Conservation (phyloP, 805 yeast species). For the Candida alai region DNA sequence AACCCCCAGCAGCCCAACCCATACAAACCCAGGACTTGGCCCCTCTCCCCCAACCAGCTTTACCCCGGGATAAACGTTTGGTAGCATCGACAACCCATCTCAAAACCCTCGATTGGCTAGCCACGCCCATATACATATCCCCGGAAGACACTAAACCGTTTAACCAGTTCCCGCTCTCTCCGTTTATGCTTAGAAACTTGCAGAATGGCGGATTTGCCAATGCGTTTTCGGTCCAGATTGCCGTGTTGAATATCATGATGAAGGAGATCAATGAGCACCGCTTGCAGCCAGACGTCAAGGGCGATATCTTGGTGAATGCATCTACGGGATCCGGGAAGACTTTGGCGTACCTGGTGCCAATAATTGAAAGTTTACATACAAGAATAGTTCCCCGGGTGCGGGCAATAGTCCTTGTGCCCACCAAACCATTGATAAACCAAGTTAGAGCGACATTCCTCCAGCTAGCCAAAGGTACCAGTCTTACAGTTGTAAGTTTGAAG, state of each 20-base stretch:
- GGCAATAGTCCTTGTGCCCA: slow-evolving; percentile 82
- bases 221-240: slow-evolving; percentile 78
- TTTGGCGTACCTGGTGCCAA: slow-evolving; percentile 89
- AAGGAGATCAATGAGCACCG: slow-evolving; percentile 38
- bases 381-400: slow-evolving; percentile 70
- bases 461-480: slow-evolving; percentile 62
- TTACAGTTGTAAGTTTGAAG: slow-evolving; percentile 60
- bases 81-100: slow-evolving; percentile 20
- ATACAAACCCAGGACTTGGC: slow-evolving; percentile 38
- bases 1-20: slow-evolving; percentile 12
- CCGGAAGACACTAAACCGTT: slow-evolving; percentile 49
- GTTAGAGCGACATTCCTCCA: slow-evolving; percentile 62
- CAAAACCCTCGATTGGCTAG: slow-evolving; percentile 59
- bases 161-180: slow-evolving; percentile 42
- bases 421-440: slow-evolving; percentile 81
- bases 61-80: slow-evolving; percentile 50
- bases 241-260: slow-evolving; percentile 55
- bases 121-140: slow-evolving; percentile 55
- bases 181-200: slow-evolving; percentile 45
- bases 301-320: slow-evolving; percentile 86
- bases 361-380: slow-evolving; percentile 60
- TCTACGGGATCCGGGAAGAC: slow-evolving; percentile 98
- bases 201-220: slow-evolving; percentile 38
- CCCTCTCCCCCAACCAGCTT: slow-evolving; percentile 82
- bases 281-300: slow-evolving; percentile 51